Conservation (phyloP, 805 yeast species). For the Yarrowia bubula region DNA sequence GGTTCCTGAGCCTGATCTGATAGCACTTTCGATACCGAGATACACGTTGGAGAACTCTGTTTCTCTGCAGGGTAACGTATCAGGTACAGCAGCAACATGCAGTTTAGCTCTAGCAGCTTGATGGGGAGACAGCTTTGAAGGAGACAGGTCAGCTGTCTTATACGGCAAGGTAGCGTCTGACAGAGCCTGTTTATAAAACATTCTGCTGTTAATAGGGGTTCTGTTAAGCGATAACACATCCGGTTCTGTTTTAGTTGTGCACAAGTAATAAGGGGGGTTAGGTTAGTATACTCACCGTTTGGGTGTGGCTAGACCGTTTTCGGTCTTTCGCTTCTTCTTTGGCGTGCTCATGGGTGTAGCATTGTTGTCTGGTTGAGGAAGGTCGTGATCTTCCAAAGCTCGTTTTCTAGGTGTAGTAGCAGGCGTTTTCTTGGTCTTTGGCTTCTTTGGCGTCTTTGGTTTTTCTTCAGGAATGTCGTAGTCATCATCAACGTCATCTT, state of each 20-base stretch:
- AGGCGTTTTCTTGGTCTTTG: neutral
- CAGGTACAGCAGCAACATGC: slow-evolving; percentile 44
- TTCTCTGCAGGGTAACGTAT: slow-evolving; percentile 79
- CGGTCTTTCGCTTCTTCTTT: slow-evolving; percentile 17
- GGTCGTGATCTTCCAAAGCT: neutral
- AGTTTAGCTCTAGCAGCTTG: slow-evolving; percentile 37
- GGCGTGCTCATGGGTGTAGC: slow-evolving; percentile 18
- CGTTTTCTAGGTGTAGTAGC: neutral
- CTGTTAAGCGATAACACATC: neutral
- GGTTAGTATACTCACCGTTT: slow-evolving; percentile 21
- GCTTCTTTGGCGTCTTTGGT: neutral
- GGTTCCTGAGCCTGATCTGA: slow-evolving; percentile 68
- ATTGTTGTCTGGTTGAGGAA: neutral
- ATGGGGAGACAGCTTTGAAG: slow-evolving; percentile 32
- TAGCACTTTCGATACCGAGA: slow-evolving; percentile 65
- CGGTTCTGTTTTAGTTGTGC: slow-evolving; percentile 21
- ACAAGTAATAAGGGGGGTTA: neutral
- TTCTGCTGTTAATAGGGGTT: slow-evolving; percentile 6
- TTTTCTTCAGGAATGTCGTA: slow-evolving; percentile 12
- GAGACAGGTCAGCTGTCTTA: slow-evolving; percentile 19
- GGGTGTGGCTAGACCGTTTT: slow-evolving; percentile 12
- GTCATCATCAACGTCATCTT: slow-evolving; percentile 8
- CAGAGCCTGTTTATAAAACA: slow-evolving; percentile 27
- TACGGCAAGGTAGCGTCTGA: slow-evolving; percentile 17
- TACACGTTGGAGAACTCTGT: slow-evolving; percentile 72